Evolutionary conservation across 2,329 filamentous ascomycete genomes (phyloP).

Genomic region (Biscogniauxia marginata): DNA sequence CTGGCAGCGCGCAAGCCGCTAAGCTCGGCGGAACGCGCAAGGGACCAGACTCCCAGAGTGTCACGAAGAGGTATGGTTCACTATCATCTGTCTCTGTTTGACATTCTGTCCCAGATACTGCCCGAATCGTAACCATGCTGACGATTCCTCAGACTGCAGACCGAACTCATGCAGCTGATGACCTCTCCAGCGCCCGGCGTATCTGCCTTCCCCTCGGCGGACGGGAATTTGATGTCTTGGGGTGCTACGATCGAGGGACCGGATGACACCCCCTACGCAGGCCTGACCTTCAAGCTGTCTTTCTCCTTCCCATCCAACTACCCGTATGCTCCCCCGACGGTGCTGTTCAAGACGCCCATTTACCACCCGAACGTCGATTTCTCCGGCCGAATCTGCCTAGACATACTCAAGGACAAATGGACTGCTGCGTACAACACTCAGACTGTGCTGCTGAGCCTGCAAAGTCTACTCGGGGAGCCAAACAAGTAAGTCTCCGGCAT

Average conservation of each 20-base stretch:
- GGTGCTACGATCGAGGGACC: conserved; percentile 92
- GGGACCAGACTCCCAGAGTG: conserved; percentile 67
- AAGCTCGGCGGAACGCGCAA: conserved; percentile 60
- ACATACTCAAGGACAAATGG: conserved; percentile 99
- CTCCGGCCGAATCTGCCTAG: conserved; percentile 91
- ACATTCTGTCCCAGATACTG: conserved; percentile 1
- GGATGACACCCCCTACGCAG: conserved; percentile 85
- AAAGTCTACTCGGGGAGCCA: conserved; percentile 92
- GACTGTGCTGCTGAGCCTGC: conserved; percentile 86
- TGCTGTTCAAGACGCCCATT: conserved; percentile 97
- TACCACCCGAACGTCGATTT: conserved; percentile 99
- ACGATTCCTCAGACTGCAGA: conserved; percentile 68
- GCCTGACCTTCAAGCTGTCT: conserved; percentile 85
- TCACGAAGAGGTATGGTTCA: conserved; percentile 67
- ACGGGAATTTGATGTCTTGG: conserved; percentile 90
- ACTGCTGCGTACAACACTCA: conserved; percentile 96
- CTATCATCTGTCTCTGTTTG: background rate
- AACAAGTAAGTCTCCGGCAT: conserved; percentile 76
- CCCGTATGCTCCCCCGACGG: conserved; percentile 85
- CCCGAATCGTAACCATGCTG: too few relatives aligned
- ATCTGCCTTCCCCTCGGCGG: conserved; percentile 88
- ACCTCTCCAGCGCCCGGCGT: conserved; percentile 89
- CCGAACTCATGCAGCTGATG: conserved; percentile 98
- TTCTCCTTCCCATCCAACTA: conserved; percentile 92
- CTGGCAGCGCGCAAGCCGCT: conserved; percentile 58